Percentiles rank a stretch among this genome's conserved stretches.
Evolutionary conservation across 176 grass and related monocot genomes (phyloP).

Genomic region (Elaeis guineensis): DNA sequence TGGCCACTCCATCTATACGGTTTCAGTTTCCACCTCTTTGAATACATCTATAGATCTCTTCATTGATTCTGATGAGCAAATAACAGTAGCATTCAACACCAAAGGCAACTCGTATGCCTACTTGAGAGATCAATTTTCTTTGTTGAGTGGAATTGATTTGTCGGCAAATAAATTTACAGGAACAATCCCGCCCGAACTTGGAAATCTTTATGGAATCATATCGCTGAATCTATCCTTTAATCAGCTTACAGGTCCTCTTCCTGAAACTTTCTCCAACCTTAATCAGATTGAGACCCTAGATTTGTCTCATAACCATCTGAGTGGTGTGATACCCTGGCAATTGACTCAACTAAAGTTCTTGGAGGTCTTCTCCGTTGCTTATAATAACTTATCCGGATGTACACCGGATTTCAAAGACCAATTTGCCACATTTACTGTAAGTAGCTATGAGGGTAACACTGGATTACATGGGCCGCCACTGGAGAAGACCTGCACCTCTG

Average conservation of each 20-base stretch:
- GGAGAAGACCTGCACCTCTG: not conserved
- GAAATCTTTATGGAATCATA: slow-evolving; percentile 10
- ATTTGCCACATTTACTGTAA: slow-evolving; percentile 4
- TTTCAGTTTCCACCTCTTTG: too few relatives aligned
- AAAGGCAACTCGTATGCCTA: slow-evolving; percentile 1
- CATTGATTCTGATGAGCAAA: too few relatives aligned
- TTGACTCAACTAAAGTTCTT: too few relatives aligned
- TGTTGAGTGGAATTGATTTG: slow-evolving; percentile 10
- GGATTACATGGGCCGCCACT: not conserved
- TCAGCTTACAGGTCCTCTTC: slow-evolving; percentile 4
- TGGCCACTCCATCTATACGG: too few relatives aligned
- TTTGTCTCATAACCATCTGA: slow-evolving; percentile 22
- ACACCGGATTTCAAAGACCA: slow-evolving; percentile 6
- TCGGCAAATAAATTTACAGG: slow-evolving; percentile 15
- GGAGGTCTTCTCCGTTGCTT: slow-evolving; percentile 1
- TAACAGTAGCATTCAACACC: slow-evolving; percentile 7
- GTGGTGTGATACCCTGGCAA: slow-evolving; percentile 1
- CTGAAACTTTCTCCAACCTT: slow-evolving; percentile 8
- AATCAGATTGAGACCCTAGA: slow-evolving; percentile 15
- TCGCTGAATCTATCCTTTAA: slow-evolving; percentile 29
- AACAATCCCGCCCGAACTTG: slow-evolving; percentile 14
- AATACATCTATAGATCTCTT: too few relatives aligned
- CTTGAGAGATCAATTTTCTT: not conserved
- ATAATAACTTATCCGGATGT: slow-evolving; percentile 32
- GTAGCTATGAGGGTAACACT: slow-evolving; percentile 13